Evolutionary conservation across 169 alveolate genomes (phyloP), one percentile per base, ranked within the genome.

Genomic region (Plasmodium falciparum): DNA sequence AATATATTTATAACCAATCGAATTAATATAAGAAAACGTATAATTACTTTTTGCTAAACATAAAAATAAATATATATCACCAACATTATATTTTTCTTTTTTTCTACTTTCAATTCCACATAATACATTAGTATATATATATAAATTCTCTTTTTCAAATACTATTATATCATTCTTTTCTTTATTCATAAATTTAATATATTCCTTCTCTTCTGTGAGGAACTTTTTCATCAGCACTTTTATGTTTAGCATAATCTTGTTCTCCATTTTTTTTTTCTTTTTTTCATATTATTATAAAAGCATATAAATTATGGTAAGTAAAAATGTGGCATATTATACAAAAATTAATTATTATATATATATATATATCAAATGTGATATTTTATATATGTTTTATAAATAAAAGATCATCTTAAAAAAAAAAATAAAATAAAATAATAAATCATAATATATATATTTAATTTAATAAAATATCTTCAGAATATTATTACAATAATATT

Each of bases 1-100:
- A 50, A 94, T 91, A 74, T 94, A 94, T 93, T 90, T 94, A 91
- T 92, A 94, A 22, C 95, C 96, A 63, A 93, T 63, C 22, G 92
- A 75, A 29, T 93, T 92, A 39, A 94, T 89, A 33, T 92, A 92
- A 39, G 94, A 88, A 75, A 90, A 94, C 3, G 95, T 94, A 75
- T 94, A 94, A 45, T 74, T 94, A 52, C 90, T 92, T 50, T 93
- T 73, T 7, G 88, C 88, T 49, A 74, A 47, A 29, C 88, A 86
- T n/a, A 86, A 17, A 45, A 73, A 86, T 72, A 86, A 59, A 73
- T 74, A 86, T 8, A 80, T 80, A 15, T 80, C 90, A 4, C 90
- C 90, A 15, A 80, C 15, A 26, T 66, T 80, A 71, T 80, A 80
- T 15, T 50, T 80, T 80, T 80, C 90, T n/a, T 80, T 80, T 24